Evolutionary conservation across 164 flowering plant genomes (phyloP).

Genomic region (Berberis vulgaris): DNA sequence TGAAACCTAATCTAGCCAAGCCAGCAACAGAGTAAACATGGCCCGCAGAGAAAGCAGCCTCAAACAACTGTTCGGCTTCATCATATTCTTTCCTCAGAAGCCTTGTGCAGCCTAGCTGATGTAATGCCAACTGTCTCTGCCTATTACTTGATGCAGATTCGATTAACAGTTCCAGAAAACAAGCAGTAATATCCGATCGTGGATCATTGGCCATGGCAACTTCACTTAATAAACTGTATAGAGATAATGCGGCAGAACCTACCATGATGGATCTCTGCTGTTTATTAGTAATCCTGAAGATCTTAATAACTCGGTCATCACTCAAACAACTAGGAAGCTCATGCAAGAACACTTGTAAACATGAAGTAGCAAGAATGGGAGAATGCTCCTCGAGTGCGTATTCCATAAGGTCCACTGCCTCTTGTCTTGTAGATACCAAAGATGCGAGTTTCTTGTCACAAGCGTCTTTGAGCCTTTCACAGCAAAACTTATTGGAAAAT

Average conservation of each 20-base stretch:
- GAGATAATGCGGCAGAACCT: constrained; percentile 67
- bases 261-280: constrained; percentile 58
- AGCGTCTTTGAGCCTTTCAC: constrained; percentile 82
- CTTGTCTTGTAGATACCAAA: constrained; percentile 62
- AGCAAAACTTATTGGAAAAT: constrained; percentile 84
- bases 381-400: constrained; percentile 72
- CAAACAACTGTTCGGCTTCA: constrained; percentile 64
- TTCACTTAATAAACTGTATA: constrained; percentile 77
- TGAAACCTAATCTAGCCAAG: constrained; percentile 58
- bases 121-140: constrained; percentile 63
- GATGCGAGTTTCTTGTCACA: constrained; percentile 88
- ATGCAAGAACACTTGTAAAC: constrained; percentile 72
- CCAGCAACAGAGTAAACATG: constrained; percentile 79
- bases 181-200: constrained; percentile 43
- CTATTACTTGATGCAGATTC: constrained; percentile 51
- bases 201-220: constrained; percentile 69
- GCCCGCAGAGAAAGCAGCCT: constrained; percentile 63
- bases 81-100: constrained; percentile 73
- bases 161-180: constrained; percentile 51
- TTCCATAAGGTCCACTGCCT: constrained; percentile 74
- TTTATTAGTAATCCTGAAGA: constrained; percentile 37
- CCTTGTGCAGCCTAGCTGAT: constrained; percentile 80
- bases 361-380: constrained; percentile 80
- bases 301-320: constrained; percentile 54
- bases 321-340: constrained; percentile 75